Percentiles rank a stretch among this genome's conserved stretches.
These are phyloP conservation scores for Colletotrichum sp. DNA, from an alignment of 2,329 filamentous ascomycete species.

Conservation along the genomic window DNA sequence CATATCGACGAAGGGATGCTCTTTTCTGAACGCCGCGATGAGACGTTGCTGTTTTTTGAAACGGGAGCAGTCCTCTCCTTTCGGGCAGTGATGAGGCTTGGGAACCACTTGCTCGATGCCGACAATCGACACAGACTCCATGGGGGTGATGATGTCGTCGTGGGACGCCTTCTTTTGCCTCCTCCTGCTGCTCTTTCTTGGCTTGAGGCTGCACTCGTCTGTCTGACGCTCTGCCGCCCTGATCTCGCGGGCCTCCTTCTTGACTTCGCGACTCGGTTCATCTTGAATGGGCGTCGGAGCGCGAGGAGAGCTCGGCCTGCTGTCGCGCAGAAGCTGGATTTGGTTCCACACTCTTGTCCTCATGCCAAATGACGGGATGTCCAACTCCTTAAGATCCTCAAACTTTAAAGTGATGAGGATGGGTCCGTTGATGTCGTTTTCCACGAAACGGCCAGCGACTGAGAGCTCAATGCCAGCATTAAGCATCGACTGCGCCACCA, in stretches of 20 bases:
- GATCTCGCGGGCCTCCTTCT: conserved; percentile 39
- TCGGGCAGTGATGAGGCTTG: conserved; percentile 82
- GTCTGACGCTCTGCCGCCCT: conserved; percentile 41
- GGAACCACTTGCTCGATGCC: conserved; percentile 90
- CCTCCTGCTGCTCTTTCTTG: conserved; percentile 44
- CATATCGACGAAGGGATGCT: conserved; percentile 71
- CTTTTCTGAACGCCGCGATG: conserved; percentile 75
- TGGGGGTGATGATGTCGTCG: conserved; percentile 75
- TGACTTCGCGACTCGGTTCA: conserved; percentile 55
- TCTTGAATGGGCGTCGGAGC: conserved; percentile 68
- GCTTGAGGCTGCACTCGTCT: conserved; percentile 37
- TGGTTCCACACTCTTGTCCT: conserved; percentile 81
- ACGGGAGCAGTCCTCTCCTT: conserved; percentile 85
- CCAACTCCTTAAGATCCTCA: conserved; percentile 82
- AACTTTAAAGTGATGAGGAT: conserved; percentile 92
- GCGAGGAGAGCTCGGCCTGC: conserved; percentile 53
- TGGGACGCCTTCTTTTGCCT: conserved; percentile 43
- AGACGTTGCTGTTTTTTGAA: conserved; percentile 81
- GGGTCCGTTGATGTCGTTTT: conserved; percentile 89
- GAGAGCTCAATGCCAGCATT: conserved; percentile 78
- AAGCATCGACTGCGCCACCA: conserved; percentile 87
- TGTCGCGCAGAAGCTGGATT: conserved; percentile 71
- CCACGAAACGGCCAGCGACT: conserved; percentile 82
- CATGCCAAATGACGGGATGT: conserved; percentile 82
- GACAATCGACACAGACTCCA: conserved; percentile 88